Base-by-base conservation (phyloP, 441 rosid species). In the Populus hybrid region DNA sequence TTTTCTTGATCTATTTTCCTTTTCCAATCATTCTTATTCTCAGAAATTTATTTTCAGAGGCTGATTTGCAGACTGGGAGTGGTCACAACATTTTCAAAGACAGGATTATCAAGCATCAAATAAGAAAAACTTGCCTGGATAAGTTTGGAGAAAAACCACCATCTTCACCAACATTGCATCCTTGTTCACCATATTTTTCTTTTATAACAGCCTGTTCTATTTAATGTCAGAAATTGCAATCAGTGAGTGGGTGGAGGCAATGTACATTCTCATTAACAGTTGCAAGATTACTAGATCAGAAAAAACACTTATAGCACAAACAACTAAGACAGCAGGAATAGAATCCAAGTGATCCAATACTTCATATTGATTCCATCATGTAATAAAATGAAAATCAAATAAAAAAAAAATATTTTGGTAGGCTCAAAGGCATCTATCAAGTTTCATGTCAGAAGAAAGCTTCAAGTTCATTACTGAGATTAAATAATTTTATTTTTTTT, bases 131-230 rank as follows among this genome's bases (percentile, higher is more conserved):
- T 81, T 79, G 88, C 99, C 97, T 94, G 68, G 97, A 91, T 76
- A 96, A 89, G 80, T 93, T 89, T 66, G 99, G 99, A 85, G 94
- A 89, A 84, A 96, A 89, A 79, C 98, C 99, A 84, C 99, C 98
- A 87, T 89, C 98, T 79, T 92, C 97, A 81, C 98, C 96, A 82
- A 89, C 94, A 87, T 90, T 94, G 83, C 98, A 94, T 76, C 89
- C 98, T 81, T 82, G 83, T 26, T 79, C 82, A 84, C 93, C 97
- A 82, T 86, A 86, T 86, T 88, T 96, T 89, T 96, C 98, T 59
- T 87, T 78, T 84, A 96, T 89, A 82, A 94, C 94, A 85, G 92
- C 98, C 99, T 96, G 91, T 67, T 72, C 79, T 82, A 87, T 84
- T 80, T 78, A 80, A 83, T 75, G 59, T 77, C 71, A 86, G 81